Evolutionary conservation across 2,329 filamentous ascomycete species (phyloP).

Genomic region (Dothistroma pini): DNA sequence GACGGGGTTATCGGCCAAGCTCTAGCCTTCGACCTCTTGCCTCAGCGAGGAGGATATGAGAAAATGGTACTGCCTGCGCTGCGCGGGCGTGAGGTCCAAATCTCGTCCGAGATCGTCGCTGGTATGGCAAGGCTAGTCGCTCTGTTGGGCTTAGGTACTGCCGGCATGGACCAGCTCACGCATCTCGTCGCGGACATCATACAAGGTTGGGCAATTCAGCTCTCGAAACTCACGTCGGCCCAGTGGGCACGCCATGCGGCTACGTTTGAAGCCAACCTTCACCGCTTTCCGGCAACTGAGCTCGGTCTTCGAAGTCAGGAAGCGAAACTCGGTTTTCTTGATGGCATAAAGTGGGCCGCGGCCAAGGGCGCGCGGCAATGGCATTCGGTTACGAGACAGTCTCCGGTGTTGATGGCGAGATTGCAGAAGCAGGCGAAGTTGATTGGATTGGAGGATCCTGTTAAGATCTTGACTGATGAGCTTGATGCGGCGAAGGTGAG

Average conservation of each 20-base stretch:
- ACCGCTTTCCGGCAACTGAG: background rate
- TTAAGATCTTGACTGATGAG: constrained; percentile 4
- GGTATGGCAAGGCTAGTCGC: constrained; percentile 10
- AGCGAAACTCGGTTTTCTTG: background rate
- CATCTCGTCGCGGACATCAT: constrained; percentile 16
- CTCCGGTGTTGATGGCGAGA: background rate
- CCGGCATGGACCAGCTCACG: constrained; percentile 5
- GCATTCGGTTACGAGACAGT: background rate
- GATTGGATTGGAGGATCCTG: background rate
- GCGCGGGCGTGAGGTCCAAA: no score
- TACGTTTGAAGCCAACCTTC: background rate
- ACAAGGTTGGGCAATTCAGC: constrained; percentile 14
- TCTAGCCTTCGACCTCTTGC: background rate
- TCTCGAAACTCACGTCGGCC: background rate
- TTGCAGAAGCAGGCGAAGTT: constrained; percentile 2
- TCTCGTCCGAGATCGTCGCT: no score
- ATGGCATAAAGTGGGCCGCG: constrained; percentile 1
- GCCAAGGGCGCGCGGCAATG: background rate
- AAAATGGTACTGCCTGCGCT: background rate
- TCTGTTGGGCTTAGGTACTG: constrained; percentile 3
- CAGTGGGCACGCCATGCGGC: constrained; percentile 7
- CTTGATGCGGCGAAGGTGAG: constrained; percentile 1
- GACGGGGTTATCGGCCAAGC: background rate
- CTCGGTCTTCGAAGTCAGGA: background rate
- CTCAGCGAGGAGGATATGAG: background rate